Evolutionary conservation across 108 stramenopile species (phyloP).

Genomic region (Conticribra weissflogii): DNA sequence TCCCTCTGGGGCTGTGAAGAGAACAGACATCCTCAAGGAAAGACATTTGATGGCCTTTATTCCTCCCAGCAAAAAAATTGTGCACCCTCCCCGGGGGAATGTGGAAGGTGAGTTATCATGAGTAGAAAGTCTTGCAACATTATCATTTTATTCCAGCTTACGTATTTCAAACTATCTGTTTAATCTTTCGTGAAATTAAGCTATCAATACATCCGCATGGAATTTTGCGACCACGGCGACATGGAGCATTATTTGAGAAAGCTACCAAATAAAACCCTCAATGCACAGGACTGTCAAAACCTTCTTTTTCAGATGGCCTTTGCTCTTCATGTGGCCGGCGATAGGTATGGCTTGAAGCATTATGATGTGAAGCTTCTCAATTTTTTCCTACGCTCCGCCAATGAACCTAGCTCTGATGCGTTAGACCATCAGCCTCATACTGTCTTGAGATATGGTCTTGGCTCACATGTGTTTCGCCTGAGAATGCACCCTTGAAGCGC

Average conservation of each 20-base stretch:
- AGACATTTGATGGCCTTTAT: constrained; percentile 31
- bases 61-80: not conserved
- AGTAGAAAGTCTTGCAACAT: no score
- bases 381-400: constrained; percentile 77
- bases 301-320: constrained; percentile 96
- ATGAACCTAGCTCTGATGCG: constrained; percentile 28
- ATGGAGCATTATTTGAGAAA: constrained; percentile 87
- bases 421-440: constrained; percentile 45
- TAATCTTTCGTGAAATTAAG: not conserved
- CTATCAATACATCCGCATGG: constrained; percentile 98
- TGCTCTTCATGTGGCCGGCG: constrained; percentile 86
- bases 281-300: constrained; percentile 50
- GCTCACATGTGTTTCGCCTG: constrained; percentile 73
- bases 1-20: constrained; percentile 70
- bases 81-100: constrained; percentile 15
- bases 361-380: constrained; percentile 99
- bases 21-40: constrained; percentile 63
- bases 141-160: not conserved
- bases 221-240: constrained; percentile 93
- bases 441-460: constrained; percentile 85
- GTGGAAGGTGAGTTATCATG: constrained; percentile 42
- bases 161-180: constrained; percentile 3
- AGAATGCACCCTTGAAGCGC: constrained; percentile 56
- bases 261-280: constrained; percentile 55
- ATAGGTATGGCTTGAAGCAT: constrained; percentile 88